A percentile compares a stretch with the other conserved stretches of the same genome.
phyloP scores from a whole-genome alignment of 441 rosid species.

The Dalechampia spathulata region DNA sequence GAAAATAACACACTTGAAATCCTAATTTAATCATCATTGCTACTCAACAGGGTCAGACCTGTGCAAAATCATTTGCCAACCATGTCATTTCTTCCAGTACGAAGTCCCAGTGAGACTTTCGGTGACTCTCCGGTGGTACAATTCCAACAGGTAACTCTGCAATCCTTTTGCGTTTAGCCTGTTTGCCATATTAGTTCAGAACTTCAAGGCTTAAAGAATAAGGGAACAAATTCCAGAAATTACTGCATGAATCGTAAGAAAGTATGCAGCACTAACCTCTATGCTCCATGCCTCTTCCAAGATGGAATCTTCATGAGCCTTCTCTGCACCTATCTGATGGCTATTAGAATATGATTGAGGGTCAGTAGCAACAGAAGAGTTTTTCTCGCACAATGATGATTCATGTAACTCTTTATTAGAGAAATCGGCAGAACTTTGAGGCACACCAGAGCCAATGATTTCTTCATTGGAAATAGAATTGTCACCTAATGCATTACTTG shows the following conservation, averaged over 20 bases:
- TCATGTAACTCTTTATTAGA: slow-evolving; percentile 32
- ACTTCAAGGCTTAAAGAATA: slow-evolving; percentile 10
- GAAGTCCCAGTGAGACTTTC: slow-evolving; percentile 88
- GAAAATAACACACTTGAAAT: too few species aligned
- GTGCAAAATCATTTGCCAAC: slow-evolving; percentile 98
- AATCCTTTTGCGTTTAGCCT: slow-evolving; percentile 90
- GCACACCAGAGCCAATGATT: slow-evolving; percentile 27
- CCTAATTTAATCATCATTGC: not conserved
- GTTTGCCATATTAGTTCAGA: slow-evolving; percentile 30
- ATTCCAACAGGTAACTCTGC: slow-evolving; percentile 72
- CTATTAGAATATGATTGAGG: slow-evolving; percentile 36
- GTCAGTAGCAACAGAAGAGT: too few species aligned
- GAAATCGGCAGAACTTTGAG: slow-evolving; percentile 32
- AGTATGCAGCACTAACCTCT: slow-evolving; percentile 50
- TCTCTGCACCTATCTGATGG: slow-evolving; percentile 35
- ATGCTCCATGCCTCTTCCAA: slow-evolving; percentile 87
- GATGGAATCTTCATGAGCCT: slow-evolving; percentile 69
- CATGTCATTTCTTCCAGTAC: slow-evolving; percentile 99
- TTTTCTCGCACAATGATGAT: too few species aligned
- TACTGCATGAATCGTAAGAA: slow-evolving; percentile 14
- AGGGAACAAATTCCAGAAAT: slow-evolving; percentile 17
- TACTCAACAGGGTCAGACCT: slow-evolving; percentile 48
- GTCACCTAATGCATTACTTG: slow-evolving; percentile 21
- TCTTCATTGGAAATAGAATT: slow-evolving; percentile 26
- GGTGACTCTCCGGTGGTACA: slow-evolving; percentile 38